phyloP scores from a whole-genome alignment of 2,329 filamentous ascomycete species.

The Byssochlamys sp. region DNA sequence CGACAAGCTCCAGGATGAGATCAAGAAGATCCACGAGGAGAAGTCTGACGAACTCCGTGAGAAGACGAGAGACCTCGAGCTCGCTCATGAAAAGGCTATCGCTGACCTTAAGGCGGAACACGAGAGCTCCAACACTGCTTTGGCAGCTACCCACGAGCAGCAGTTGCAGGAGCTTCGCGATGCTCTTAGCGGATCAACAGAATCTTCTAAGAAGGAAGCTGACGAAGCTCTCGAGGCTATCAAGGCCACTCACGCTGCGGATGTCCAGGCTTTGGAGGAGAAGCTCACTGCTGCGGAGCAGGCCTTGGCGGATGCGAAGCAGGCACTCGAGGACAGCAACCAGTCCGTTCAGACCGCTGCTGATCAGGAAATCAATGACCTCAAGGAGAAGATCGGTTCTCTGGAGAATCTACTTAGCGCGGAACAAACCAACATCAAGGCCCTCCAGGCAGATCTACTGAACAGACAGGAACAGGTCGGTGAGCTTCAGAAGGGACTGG shows the following conservation, averaged over 20 bases:
- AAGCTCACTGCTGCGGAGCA: conserved; percentile 26
- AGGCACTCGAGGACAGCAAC: conserved; percentile 24
- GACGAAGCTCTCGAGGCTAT: conserved; percentile 24
- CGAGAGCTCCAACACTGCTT: conserved; percentile 13
- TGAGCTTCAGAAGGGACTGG: conserved; percentile 27
- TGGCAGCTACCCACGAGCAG: conserved; percentile 21
- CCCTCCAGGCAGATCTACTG: conserved; percentile 25
- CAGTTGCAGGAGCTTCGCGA: conserved; percentile 27
- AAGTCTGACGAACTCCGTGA: conserved; percentile 13
- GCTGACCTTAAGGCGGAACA: conserved; percentile 23
- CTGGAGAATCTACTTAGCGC: conserved; percentile 24
- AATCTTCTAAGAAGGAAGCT: conserved; percentile 18
- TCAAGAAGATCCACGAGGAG: conserved; percentile 17
- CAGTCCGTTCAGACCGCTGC: conserved; percentile 25
- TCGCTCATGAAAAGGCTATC: conserved; percentile 19
- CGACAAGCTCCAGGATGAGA: conserved; percentile 24
- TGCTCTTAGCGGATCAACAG: conserved; percentile 22
- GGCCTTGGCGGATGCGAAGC: conserved; percentile 23
- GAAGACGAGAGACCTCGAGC: conserved; percentile 20
- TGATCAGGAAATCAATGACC: conserved; percentile 26
- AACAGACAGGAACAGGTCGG: conserved; percentile 28
- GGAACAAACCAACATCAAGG: conserved; percentile 23
- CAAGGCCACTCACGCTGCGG: conserved; percentile 20
- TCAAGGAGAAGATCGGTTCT: conserved; percentile 25
- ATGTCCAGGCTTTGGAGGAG: conserved; percentile 24